Evolutionary conservation across 768 basidiomycete genomes (phyloP).

Genomic region (Pleurotus platypus): DNA sequence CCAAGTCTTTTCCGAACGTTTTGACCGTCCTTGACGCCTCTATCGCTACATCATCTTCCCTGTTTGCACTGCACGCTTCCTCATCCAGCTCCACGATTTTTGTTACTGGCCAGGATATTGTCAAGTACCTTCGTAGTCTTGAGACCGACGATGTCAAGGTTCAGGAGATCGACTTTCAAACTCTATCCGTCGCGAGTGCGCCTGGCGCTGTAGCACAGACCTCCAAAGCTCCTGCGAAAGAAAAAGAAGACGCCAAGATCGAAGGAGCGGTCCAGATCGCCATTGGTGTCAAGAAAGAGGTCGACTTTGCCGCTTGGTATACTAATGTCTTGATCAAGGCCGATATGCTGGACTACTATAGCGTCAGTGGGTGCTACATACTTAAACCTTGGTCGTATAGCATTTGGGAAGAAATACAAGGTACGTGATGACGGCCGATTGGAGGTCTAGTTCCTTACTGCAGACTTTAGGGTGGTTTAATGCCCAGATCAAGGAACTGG

Average conservation of each 20-base stretch:
- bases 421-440: constrained; percentile 33
- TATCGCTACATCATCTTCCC: constrained; percentile 62
- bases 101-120: constrained; percentile 73
- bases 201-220: constrained; percentile 33
- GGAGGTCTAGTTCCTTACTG: not conserved
- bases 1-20: constrained; percentile 63
- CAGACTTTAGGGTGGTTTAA: constrained; percentile 82
- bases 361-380: constrained; percentile 97
- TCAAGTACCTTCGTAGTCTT: constrained; percentile 65
- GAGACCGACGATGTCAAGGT: constrained; percentile 65
- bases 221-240: constrained; percentile 41
- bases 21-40: constrained; percentile 75
- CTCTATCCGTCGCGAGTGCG: constrained; percentile 36
- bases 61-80: constrained; percentile 74
- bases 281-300: constrained; percentile 93
- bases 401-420: constrained; percentile 96
- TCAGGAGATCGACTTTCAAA: constrained; percentile 70
- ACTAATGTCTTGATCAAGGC: constrained; percentile 95
- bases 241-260: constrained; percentile 76
- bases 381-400: constrained; percentile 96
- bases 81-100: constrained; percentile 74
- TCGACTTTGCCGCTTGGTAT: constrained; percentile 93
- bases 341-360: constrained; percentile 99
- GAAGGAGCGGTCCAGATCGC: constrained; percentile 90
- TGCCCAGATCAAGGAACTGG: constrained; percentile 85